Evolutionary conservation across 2,329 filamentous ascomycete genomes (phyloP), one percentile per base, ranked within the genome.

Genomic region (Aspergillus sp.): DNA sequence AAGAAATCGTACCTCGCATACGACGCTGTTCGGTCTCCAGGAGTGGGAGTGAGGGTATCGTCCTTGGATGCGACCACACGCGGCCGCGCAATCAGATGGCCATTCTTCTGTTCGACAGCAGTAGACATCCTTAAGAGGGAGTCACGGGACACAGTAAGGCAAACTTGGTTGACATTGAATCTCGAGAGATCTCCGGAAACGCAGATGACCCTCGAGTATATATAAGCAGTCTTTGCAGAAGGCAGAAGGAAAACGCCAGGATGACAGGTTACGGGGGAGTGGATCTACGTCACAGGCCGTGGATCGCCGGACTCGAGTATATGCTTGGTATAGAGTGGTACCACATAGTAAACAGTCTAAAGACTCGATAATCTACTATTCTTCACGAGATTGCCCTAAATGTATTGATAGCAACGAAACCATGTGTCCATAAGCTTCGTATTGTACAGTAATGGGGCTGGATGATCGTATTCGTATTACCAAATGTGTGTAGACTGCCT

Each of bases 1-100:
- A 12, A 30, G 25, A 2, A 12, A 12, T 30, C 39, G 10, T 48
- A 71, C 71, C 71, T 73, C 32, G 64, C 65, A 15, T 70, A 61
- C 13, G 59, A 54, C 20, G 59, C 61, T 5, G 60, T 46, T 46
- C 60, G 64, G 3, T 68, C 65, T 27, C 60, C 39, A 43, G 60
- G 54, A 22, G 49, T 54, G 41, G 60, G 54, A 22, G 49, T 54
- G 41, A 61, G 59, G 7, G 52, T 49, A 23, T 47, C 47, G 19
- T 63, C 54, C 9, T 56, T 49, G 17, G 57, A 53, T 44, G 61
- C 62, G 44, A 64, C 43, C 25, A 64, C 57, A 44, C 68, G 67
- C 47, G 68, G 60, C 49, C 68, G 65, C 44, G 68, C 41, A 41
- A 57, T 48, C 35, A 56, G 49, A 19, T 59, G 55, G 43, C 55